These are phyloP conservation scores for Coemansia sp. DNA, from an alignment of 192 early-diverging fungal species.

Conservation along the genomic window DNA sequence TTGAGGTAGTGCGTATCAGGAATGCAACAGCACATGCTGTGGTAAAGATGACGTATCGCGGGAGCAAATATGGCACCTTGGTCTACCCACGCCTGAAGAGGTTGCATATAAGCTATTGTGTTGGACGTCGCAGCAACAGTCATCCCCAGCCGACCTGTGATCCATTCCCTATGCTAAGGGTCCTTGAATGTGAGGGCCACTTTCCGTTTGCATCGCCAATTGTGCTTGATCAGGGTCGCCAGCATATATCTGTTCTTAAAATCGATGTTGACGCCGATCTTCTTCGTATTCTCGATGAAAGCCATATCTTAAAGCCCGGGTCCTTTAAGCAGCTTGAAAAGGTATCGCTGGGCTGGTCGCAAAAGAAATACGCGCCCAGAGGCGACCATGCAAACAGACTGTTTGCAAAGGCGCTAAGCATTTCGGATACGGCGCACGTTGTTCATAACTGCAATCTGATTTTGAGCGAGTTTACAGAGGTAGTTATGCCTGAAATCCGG, in stretches of 20 bases:
- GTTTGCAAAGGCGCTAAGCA: not conserved
- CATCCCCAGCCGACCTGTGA: not conserved
- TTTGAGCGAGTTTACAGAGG: not conserved
- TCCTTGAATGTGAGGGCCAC: not conserved
- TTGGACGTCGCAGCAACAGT: not conserved
- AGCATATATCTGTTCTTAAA: not conserved
- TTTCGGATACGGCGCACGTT: not conserved
- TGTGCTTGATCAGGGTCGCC: not conserved
- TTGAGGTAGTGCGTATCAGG: not conserved
- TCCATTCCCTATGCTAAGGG: not conserved
- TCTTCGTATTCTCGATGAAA: not conserved
- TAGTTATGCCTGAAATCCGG: not conserved
- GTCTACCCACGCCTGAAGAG: not conserved
- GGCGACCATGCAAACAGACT: not conserved
- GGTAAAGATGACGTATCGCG: not conserved
- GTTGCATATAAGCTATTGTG: not conserved
- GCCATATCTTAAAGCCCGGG: not conserved
- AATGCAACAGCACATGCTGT: not conserved
- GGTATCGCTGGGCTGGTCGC: conserved; percentile 1
- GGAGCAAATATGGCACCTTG: not conserved
- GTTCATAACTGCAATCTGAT: not conserved
- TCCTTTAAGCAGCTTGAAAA: not conserved
- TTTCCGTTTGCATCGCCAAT: not conserved
- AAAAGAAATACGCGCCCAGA: not conserved
- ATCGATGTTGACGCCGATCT: not conserved